Evolutionary conservation across 768 basidiomycete genomes (phyloP).

Genomic region (Leccinum variicolor): DNA sequence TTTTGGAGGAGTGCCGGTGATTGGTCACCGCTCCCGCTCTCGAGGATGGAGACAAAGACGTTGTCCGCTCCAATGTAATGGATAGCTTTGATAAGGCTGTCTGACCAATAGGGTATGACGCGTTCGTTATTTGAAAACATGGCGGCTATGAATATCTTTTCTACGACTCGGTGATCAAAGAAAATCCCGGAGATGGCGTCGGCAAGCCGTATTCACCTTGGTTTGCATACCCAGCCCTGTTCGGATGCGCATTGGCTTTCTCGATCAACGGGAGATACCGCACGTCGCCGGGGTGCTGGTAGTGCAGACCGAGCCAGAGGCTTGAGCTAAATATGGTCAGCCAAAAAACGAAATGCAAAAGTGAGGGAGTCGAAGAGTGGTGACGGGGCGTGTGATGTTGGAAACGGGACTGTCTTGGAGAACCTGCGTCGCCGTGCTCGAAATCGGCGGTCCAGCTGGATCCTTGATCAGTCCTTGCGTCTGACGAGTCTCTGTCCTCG

Average conservation of each 20-base stretch:
- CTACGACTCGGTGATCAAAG: background rate
- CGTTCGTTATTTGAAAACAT: conserved; percentile 39
- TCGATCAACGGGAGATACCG: conserved; percentile 14
- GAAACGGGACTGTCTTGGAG: background rate
- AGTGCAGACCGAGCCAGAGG: conserved; percentile 4
- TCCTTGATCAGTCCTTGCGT: background rate
- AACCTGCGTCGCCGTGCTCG: background rate
- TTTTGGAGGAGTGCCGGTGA: conserved; percentile 10
- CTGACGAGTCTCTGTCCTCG: background rate
- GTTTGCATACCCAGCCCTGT: conserved; percentile 13
- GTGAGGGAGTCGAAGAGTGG: background rate
- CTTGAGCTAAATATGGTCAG: background rate
- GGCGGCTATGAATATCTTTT: conserved; percentile 23
- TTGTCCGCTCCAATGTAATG: conserved; percentile 40
- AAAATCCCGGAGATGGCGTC: too few relatives aligned
- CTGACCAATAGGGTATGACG: conserved; percentile 39
- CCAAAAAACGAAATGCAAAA: conserved; percentile 5
- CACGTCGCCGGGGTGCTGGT: conserved; percentile 5
- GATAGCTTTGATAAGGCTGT: conserved; percentile 33
- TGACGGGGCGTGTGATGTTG: background rate
- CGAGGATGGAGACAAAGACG: conserved; percentile 41
- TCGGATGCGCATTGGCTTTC: conserved; percentile 10
- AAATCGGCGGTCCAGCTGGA: background rate
- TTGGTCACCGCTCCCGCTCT: conserved; percentile 30
- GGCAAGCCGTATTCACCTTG: conserved; percentile 4